Percentiles rank a stretch among this genome's conserved stretches.
Conservation (phyloP, 2,329 filamentous ascomycete genomes). For the Aspergillus pseudoviridinutans region DNA sequence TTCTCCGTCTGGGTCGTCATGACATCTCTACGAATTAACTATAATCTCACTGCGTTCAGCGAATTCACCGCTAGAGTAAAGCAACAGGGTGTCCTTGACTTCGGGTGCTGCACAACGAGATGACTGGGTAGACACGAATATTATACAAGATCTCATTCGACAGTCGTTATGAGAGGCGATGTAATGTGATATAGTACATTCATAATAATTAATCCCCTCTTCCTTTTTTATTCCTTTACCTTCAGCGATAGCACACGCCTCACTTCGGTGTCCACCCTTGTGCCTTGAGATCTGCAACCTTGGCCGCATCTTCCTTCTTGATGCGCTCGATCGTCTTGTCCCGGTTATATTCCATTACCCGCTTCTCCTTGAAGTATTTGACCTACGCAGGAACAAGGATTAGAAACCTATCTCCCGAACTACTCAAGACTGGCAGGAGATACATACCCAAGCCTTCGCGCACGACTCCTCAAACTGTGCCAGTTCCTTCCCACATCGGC, state of each 20-base stretch:
- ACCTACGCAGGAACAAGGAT: slow-evolving; percentile 53
- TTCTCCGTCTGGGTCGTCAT: neutral
- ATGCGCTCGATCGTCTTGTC: slow-evolving; percentile 73
- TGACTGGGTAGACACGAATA: neutral
- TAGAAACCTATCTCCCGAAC: neutral
- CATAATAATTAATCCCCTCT: slow-evolving; percentile 19
- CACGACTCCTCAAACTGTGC: slow-evolving; percentile 77
- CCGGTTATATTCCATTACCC: slow-evolving; percentile 88
- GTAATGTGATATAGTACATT: slow-evolving; percentile 22
- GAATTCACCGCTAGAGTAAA: neutral
- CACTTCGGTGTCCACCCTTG: slow-evolving; percentile 37
- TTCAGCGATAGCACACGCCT: slow-evolving; percentile 1
- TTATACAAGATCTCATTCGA: neutral
- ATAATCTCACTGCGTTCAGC: neutral
- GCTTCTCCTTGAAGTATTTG: slow-evolving; percentile 95
- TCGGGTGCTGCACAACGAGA: neutral
- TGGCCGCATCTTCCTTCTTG: slow-evolving; percentile 66
- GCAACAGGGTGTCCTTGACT: neutral
- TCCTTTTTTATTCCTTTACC: neutral
- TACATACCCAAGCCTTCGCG: slow-evolving; percentile 80
- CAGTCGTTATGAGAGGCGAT: neutral
- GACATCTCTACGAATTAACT: neutral
- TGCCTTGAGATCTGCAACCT: slow-evolving; percentile 48
- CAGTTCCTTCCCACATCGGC: slow-evolving; percentile 58
- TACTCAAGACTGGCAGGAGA: neutral